Conservation (phyloP, 2,329 filamentous ascomycete genomes). For the Byssochlamys sp. region DNA sequence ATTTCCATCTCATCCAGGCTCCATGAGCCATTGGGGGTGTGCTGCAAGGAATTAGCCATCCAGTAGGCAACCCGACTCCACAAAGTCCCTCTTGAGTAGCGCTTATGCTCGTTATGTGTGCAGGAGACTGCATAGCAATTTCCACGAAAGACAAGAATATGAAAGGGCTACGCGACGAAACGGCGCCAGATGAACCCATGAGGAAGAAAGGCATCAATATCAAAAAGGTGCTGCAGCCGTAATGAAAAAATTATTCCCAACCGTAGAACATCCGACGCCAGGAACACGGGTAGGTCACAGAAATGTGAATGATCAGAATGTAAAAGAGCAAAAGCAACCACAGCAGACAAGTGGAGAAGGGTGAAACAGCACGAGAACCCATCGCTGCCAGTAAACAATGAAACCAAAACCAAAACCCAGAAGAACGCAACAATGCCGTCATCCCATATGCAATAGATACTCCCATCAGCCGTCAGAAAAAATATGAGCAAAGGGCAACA, state of each 20-base stretch:
- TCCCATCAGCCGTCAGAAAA: conserved; percentile 4
- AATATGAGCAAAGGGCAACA: conserved; percentile 8
- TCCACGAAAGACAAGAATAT: neutral
- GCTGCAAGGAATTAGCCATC: neutral
- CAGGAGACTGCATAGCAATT: conserved; percentile 4
- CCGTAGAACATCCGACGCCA: conserved; percentile 19
- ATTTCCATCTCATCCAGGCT: neutral
- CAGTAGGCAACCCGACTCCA: neutral
- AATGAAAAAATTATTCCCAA: conserved; percentile 12
- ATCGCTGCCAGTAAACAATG: conserved; percentile 8
- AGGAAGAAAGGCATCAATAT: conserved; percentile 13
- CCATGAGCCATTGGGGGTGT: neutral
- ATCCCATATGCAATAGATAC: conserved; percentile 25
- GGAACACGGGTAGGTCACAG: conserved; percentile 14
- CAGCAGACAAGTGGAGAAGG: conserved; percentile 14
- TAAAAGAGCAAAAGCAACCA: conserved; percentile 19
- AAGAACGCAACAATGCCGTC: conserved; percentile 24
- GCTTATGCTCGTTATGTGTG: neutral
- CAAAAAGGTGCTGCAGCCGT: conserved; percentile 12
- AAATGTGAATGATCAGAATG: conserved; percentile 11
- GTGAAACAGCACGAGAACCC: neutral
- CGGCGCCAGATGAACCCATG: conserved; percentile 8
- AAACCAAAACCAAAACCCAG: neutral
- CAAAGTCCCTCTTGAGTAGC: neutral
- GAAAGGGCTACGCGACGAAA: conserved; percentile 8